phyloP scores from a whole-genome alignment of 2,329 filamentous ascomycete genomes.

The Fusarium verrucosum region DNA sequence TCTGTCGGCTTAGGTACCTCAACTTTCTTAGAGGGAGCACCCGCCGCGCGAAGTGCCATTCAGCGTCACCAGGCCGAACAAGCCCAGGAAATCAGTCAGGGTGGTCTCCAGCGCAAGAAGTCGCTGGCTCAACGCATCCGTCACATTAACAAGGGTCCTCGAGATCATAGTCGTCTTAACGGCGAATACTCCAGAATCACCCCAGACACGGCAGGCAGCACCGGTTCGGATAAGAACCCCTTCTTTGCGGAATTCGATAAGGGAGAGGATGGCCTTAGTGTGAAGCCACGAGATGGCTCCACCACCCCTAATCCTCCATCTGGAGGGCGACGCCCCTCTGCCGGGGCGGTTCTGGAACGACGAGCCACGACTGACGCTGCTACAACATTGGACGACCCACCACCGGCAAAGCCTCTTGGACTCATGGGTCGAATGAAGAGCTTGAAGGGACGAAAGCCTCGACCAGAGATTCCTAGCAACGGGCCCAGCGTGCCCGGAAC shows the following conservation, averaged over 20 bases:
- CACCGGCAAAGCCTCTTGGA: constrained; percentile 62
- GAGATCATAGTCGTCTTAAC: constrained; percentile 65
- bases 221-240: constrained; percentile 66
- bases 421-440: constrained; percentile 84
- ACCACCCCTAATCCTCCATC: constrained; percentile 67
- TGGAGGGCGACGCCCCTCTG: constrained; percentile 49
- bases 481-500: constrained; percentile 52
- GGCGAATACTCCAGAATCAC: constrained; percentile 55
- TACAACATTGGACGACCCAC: constrained; percentile 52
- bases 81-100: constrained; percentile 64
- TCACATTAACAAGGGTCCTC: constrained; percentile 78
- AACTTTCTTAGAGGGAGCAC: constrained; percentile 94
- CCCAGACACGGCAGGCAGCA: constrained; percentile 51
- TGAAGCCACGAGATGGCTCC: constrained; percentile 53
- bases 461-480: constrained; percentile 50
- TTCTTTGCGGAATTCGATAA: constrained; percentile 83
- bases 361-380: constrained; percentile 69
- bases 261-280: constrained; percentile 61
- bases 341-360: constrained; percentile 65
- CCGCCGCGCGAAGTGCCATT: constrained; percentile 82
- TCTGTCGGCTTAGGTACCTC: constrained; percentile 88
- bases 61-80: constrained; percentile 77
- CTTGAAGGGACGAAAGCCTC: constrained; percentile 70
- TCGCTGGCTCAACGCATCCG: constrained; percentile 92
- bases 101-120: constrained; percentile 86